Evolutionary conservation across 805 yeast genomes (phyloP), one percentile per base, ranked within the genome.

Genomic region (Lachancea cidri): DNA sequence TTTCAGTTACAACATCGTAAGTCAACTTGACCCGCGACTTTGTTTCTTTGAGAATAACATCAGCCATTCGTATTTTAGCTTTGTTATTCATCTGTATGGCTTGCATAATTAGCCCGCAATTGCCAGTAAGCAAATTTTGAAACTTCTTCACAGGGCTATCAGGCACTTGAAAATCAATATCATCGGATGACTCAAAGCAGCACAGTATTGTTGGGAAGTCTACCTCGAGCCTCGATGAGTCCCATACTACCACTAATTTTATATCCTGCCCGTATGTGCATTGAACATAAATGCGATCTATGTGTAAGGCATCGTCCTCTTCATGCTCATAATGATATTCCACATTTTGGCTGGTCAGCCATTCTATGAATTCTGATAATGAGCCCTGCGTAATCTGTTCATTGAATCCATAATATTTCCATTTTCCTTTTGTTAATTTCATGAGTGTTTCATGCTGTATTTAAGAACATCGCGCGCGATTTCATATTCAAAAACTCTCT

Each of bases 21-120:
- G 44, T 30, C 5, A 64, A 36, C 5, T 33, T 35, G 4, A 39
- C 33, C 2, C 38, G 37, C 13, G 8, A 20, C 33, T 13, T n/a
- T 16, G 29, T 17, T 31, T 34, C 17, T n/a, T 14, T 19, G 6
- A 55, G 44, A 3, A 56, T 45, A 5, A 50, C 41, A 27, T 62
- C 62, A 16, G 62, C 46, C 4, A 59, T 43, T 0, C 40, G 50
- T 9, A 59, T 43, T 45, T 63, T 57, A 20, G 49, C 44, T 3
- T 35, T 31, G 2, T 56, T 48, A 16, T 53, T 52, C 29, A 65
- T 55, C 8, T 20, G 32, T 16, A 64, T 17, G 0, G 60, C 53
- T 39, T 56, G 37, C 14, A 39, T 35, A 14, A 39, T 24, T 17
- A 17, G 11, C 11, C 33, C 37, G 18, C 19, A 32, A 24, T 38